Evolutionary conservation across 371 early-diverging fungal genomes (phyloP), one percentile per base, ranked within the genome.

Genomic region (Mortierella sp.): DNA sequence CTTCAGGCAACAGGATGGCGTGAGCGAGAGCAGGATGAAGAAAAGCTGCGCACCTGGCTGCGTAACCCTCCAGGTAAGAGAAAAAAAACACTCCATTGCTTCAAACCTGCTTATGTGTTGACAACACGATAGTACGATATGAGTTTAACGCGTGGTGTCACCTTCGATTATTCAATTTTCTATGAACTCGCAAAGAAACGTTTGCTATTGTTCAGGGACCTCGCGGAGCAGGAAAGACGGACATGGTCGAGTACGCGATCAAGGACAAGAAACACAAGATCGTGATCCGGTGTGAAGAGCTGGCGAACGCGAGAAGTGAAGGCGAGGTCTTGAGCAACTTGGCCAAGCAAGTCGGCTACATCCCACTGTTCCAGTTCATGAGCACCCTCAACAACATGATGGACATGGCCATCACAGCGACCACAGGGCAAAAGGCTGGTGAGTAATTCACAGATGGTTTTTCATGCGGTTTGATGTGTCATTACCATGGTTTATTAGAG

Each of bases 361-460:
- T 92, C 75, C 95, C 98, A 1, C 87, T 95, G 41, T 96, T 98
- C 76, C 94, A 93, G 65, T 95, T 91, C 85, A 86, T 93, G 77
- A 89, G 90, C 52, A 91, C 92, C 3, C 85, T 94, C 69, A 92
- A 92, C 45, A 91, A 91, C 24, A 76, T 95, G 44, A 86, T 95
- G 47, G 97, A 97, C 79, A 91, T 95, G 55, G 85, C 95, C 44
- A 91, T 96, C 22, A 91, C 94, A 1, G 96, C 96, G 0, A 92
- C 94, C 0, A 97, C 96, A 8, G 97, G 97, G n/a, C 93, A 94
- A 69, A 96, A 96, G 71, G 92, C 96, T 0, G 94, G 94, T 71
- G 70, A 66, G 67, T 50, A 41, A 2, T n/a, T 22, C 40, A 7
- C 7, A 43, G n/a, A n/a, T n/a, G n/a, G n/a, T n/a, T n/a, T n/a